Evolutionary conservation across 805 yeast species (phyloP), one percentile per base, ranked within the genome.

Genomic region (Candida andamanensis): DNA sequence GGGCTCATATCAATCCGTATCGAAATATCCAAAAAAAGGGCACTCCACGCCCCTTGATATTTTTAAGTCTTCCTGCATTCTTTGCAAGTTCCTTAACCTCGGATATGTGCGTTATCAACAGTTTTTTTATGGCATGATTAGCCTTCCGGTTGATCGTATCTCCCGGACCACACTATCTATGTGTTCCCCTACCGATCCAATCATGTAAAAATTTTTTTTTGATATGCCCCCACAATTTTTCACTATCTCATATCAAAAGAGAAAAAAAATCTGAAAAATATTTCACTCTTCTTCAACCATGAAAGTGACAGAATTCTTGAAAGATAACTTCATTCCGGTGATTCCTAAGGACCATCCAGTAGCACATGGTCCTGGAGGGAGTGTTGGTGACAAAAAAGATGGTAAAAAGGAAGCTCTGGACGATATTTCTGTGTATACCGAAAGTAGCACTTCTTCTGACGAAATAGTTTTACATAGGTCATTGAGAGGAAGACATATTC

Each of bases 401-500:
- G 26, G 29, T 10, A 17, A 10, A 4, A 16, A 22, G 4, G 29
- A 33, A 16, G 25, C 29, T 5, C 42, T 41, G 27, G 37, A 39
- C 26, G 36, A 31, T 12, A 28, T 24, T 13, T 46, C 50, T 10
- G 31, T 46, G 2, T 37, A 40, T 26, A 32, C 47, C 8, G 24
- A 42, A 5, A 32, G 44, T 5, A 40, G 50, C 0, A 39, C 47
- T 2, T 26, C 36, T 7, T 42, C 35, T 15, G 26, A 34, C 20
- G 39, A 27, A 7, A 43, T 39, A 29, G 37, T 26, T 3, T 32
- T 57, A 12, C 63, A 54, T 28, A 42, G 90, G 28, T 66, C 67
- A 17, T 61, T 83, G 34, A 59, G 67, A 39, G 75, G 78, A 32
- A 64, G 95, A 37, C 95, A 86, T 58, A 77, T 85, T 16, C 86